These are phyloP conservation scores for Cladophialophora immunda DNA, from an alignment of 2,329 filamentous ascomycete genomes.

Conservation along the genomic window DNA sequence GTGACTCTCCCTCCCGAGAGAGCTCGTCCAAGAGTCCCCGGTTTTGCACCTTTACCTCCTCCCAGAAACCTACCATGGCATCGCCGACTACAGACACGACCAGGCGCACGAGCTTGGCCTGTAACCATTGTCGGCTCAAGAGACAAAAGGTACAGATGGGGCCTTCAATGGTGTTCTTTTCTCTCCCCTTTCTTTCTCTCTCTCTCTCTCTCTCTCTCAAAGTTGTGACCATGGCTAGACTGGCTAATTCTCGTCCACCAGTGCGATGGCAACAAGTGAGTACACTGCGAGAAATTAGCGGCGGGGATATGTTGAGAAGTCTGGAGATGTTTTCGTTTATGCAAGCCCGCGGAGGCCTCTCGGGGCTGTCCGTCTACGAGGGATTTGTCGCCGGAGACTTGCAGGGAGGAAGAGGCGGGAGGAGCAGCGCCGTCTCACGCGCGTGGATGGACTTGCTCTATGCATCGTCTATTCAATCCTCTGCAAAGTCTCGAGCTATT, in stretches of 20 bases:
- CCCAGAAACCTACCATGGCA: slow-evolving; percentile 1
- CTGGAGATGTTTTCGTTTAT: neutral
- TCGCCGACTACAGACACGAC: neutral
- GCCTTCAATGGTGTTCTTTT: neutral
- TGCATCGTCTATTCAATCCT: neutral
- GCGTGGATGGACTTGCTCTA: neutral
- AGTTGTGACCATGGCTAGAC: neutral
- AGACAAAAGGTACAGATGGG: slow-evolving; percentile 8
- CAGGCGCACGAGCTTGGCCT: slow-evolving; percentile 13
- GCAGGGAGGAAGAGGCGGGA: too few species aligned
- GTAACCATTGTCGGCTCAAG: slow-evolving; percentile 7
- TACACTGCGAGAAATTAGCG: neutral
- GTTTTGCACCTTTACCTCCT: too few species aligned
- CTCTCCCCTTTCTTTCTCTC: neutral
- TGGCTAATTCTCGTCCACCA: neutral
- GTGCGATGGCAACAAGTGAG: slow-evolving; percentile 21
- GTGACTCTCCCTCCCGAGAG: neutral
- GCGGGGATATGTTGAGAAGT: neutral
- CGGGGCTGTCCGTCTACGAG: too few species aligned
- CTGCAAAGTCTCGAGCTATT: neutral
- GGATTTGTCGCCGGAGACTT: too few species aligned
- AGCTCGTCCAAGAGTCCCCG: neutral
- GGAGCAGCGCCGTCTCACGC: too few species aligned
- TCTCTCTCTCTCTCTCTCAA: neutral
- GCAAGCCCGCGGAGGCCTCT: neutral